Evolutionary conservation across 1,139 yeast species (phyloP).

Genomic region (Saccharomyces hybrid): DNA sequence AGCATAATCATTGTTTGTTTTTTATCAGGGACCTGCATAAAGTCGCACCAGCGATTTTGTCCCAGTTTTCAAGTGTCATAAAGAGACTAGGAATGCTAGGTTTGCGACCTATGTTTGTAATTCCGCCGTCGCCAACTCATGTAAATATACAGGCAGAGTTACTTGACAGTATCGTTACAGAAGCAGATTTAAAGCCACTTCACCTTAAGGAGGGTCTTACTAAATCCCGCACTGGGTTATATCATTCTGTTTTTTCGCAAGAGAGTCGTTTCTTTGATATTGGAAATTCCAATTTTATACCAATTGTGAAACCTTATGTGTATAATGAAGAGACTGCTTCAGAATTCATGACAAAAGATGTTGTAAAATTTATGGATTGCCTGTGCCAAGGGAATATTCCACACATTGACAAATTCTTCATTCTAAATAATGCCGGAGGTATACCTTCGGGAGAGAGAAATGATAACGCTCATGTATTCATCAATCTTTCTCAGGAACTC

Average conservation of each 20-base stretch:
- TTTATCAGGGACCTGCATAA: conserved; percentile 21
- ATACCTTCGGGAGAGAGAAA: conserved; percentile 80
- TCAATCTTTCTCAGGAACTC: conserved; percentile 79
- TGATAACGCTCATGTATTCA: conserved; percentile 78
- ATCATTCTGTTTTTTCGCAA: conserved; percentile 10
- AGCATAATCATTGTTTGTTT: conserved; percentile 23
- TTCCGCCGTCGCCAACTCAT: conserved; percentile 23
- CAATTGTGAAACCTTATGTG: conserved; percentile 25
- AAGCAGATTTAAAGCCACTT: conserved; percentile 22
- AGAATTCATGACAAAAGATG: conserved; percentile 12
- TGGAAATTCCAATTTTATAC: conserved; percentile 13
- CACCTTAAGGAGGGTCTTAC: conserved; percentile 18
- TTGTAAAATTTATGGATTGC: conserved; percentile 17
- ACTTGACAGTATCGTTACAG: conserved; percentile 19
- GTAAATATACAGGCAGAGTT: conserved; percentile 19
- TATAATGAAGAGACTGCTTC: conserved; percentile 22
- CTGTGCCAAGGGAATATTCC: conserved; percentile 32
- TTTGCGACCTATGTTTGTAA: conserved; percentile 25
- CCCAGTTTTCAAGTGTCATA: conserved; percentile 18
- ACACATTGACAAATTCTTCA: conserved; percentile 70
- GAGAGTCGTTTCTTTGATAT: conserved; percentile 6
- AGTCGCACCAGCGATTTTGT: conserved; percentile 9
- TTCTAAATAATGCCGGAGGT: conserved; percentile 79
- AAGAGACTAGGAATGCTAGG: conserved; percentile 25
- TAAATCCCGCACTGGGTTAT: conserved; percentile 10